Evolutionary conservation across 768 basidiomycete genomes (phyloP).

Genomic region (Gloeophyllum trabeum): DNA sequence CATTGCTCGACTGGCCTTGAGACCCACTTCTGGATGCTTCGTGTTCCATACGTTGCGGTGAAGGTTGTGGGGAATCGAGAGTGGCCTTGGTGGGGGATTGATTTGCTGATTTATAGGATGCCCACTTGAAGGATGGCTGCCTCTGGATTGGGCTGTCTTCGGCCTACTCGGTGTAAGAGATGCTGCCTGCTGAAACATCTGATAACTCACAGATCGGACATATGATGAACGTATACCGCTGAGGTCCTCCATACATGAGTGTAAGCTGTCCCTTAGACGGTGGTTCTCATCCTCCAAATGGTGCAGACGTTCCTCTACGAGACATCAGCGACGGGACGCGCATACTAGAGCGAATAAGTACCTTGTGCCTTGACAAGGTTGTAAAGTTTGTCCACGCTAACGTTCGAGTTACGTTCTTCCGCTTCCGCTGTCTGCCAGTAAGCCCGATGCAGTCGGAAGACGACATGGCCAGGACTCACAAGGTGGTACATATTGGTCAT

Average conservation of each 20-base stretch:
- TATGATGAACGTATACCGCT: slow-evolving; percentile 21
- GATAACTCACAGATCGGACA: slow-evolving; percentile 5
- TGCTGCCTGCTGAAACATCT: too few relatives aligned
- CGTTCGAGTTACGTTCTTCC: slow-evolving; percentile 37
- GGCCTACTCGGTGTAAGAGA: slow-evolving; percentile 10
- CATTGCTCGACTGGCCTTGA: slow-evolving; percentile 1
- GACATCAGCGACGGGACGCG: too few relatives aligned
- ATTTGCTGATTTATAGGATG: slow-evolving; percentile 62
- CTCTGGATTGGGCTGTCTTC: slow-evolving; percentile 42
- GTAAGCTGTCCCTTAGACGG: slow-evolving; percentile 49
- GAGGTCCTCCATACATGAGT: slow-evolving; percentile 59
- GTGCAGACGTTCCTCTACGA: slow-evolving; percentile 59
- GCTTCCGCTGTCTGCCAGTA: slow-evolving; percentile 48
- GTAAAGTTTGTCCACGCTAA: slow-evolving; percentile 58
- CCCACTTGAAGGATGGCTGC: slow-evolving; percentile 86
- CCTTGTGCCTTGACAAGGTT: slow-evolving; percentile 68
- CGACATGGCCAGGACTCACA: slow-evolving; percentile 37
- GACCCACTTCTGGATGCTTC: slow-evolving; percentile 26
- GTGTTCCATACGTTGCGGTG: slow-evolving; percentile 70
- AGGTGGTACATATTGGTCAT: slow-evolving; percentile 81
- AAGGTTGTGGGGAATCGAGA: slow-evolving; percentile 66
- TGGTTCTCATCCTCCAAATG: slow-evolving; percentile 72
- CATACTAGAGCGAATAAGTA: too few relatives aligned
- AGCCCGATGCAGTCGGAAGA: neutral
- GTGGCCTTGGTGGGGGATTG: slow-evolving; percentile 76